Evolutionary conservation across 345 rosid genomes (phyloP).

Genomic region (Fremontodendron californicum): DNA sequence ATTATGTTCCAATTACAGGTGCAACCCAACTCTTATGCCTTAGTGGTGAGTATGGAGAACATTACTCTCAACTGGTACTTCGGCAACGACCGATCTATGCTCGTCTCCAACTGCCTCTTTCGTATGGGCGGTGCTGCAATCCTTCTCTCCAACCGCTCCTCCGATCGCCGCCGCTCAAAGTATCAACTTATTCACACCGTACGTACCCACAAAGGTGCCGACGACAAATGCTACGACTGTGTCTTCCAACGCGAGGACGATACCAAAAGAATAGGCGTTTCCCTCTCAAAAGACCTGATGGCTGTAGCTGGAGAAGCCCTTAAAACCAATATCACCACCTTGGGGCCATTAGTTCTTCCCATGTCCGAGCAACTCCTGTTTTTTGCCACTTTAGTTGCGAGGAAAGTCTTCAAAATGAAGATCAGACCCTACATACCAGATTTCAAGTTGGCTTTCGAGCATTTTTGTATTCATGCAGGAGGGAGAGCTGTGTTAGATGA

Average conservation of each 20-base stretch:
- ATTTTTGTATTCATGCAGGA: slow-evolving; percentile 13
- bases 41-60: slow-evolving; percentile 17
- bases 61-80: slow-evolving; percentile 4
- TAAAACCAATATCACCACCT: slow-evolving; percentile 5
- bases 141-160: slow-evolving; percentile 9
- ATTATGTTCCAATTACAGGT: background rate
- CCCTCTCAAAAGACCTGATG: slow-evolving; percentile 11
- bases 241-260: slow-evolving; percentile 9
- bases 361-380: slow-evolving; percentile 15
- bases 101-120: slow-evolving; percentile 11
- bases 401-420: slow-evolving; percentile 5
- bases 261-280: background rate
- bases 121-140: slow-evolving; percentile 15
- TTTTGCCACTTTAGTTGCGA: background rate
- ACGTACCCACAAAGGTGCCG: slow-evolving; percentile 7
- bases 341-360: slow-evolving; percentile 13
- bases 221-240: slow-evolving; percentile 6
- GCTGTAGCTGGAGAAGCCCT: slow-evolving; percentile 9
- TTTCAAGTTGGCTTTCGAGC: slow-evolving; percentile 9
- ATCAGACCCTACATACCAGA: slow-evolving; percentile 11
- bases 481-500: slow-evolving; percentile 15
- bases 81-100: slow-evolving; percentile 14
- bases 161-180: slow-evolving; percentile 8
- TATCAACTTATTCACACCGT: slow-evolving; percentile 17
- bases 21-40: background rate